phyloP scores from a whole-genome alignment of 2,329 filamentous ascomycete genomes.

The Cladorrhinum sp. region DNA sequence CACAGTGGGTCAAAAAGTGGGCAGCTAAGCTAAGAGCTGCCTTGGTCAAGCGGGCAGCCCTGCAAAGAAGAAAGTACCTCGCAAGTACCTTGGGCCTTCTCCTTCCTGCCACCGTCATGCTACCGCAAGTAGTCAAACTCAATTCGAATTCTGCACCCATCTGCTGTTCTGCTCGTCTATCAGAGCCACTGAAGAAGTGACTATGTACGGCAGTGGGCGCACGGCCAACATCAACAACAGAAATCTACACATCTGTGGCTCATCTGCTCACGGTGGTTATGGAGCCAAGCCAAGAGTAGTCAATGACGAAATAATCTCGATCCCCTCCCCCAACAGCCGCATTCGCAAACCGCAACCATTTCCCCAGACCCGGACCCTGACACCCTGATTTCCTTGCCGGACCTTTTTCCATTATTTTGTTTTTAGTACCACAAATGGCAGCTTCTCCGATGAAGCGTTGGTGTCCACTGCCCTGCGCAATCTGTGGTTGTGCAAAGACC shows the following conservation, averaged over 20 bases:
- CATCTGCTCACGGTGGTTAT: neutral
- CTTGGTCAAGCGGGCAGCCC: constrained; percentile 1
- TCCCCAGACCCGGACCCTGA: neutral
- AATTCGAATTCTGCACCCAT: too few species aligned
- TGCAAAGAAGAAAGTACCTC: neutral
- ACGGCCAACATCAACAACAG: neutral
- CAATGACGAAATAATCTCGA: constrained; percentile 17
- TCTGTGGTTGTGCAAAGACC: neutral
- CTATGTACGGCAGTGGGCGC: neutral
- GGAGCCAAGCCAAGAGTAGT: neutral
- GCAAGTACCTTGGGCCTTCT: neutral
- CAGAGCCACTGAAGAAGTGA: neutral
- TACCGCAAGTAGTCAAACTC: neutral
- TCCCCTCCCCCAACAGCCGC: neutral
- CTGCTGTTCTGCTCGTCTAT: neutral
- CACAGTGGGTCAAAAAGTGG: neutral
- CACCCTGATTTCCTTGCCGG: neutral
- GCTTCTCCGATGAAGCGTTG: neutral
- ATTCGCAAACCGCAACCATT: neutral
- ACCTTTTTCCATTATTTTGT: neutral
- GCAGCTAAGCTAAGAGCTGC: neutral
- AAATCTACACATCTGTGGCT: neutral
- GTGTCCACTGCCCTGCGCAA: neutral
- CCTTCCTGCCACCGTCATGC: neutral
- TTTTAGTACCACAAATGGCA: neutral